These are phyloP conservation scores for Mycena sanguinolenta DNA, from an alignment of 768 basidiomycete genomes.

Conservation along the genomic window DNA sequence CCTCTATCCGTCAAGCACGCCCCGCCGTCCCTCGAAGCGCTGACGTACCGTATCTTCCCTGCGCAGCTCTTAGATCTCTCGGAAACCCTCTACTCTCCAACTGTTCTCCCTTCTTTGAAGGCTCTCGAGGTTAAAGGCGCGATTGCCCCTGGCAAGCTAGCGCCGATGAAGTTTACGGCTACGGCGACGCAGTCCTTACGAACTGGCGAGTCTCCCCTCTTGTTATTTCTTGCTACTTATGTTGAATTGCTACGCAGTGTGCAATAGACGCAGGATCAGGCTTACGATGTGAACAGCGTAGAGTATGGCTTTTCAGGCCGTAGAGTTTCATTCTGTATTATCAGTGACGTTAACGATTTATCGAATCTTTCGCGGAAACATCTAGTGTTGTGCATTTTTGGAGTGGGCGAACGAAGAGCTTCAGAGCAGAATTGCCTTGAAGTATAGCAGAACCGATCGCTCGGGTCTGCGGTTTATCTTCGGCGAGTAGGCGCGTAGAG, in stretches of 20 bases:
- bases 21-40: conserved; percentile 6
- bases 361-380: not conserved
- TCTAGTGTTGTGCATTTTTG: no score
- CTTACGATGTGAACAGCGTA: conserved; percentile 21
- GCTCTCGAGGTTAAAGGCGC: conserved; percentile 28
- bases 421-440: no score
- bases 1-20: conserved; percentile 7
- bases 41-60: conserved; percentile 24
- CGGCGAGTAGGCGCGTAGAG: no score
- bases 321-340: not conserved
- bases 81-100: not conserved
- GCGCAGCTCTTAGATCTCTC: conserved; percentile 21
- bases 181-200: conserved; percentile 12
- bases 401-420: no score
- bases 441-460: no score
- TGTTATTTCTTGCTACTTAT: not conserved
- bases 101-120: not conserved
- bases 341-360: not conserved
- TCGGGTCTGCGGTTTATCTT: no score
- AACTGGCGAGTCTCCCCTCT: not conserved
- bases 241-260: conserved; percentile 5
- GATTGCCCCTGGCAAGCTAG: not conserved
- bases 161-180: conserved; percentile 15
- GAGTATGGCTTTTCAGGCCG: conserved; percentile 6
- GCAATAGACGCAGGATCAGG: conserved; percentile 26